Percentiles rank a stretch among this genome's conserved stretches.
Evolutionary conservation across 2,329 filamentous ascomycete genomes (phyloP).

Genomic region (Trichoderma hamatum): DNA sequence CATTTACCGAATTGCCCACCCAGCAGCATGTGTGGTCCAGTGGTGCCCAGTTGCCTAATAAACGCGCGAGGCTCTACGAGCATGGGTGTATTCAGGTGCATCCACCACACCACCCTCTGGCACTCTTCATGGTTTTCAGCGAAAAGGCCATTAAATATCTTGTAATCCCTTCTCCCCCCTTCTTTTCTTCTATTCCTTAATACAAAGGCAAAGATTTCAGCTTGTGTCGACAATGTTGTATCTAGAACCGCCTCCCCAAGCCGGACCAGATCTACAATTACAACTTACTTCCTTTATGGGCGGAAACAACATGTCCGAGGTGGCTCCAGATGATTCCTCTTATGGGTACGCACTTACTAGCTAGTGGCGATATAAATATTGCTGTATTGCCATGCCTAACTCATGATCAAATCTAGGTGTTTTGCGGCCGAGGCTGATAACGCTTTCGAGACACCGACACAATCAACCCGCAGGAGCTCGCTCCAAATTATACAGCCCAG

Average conservation of each 20-base stretch:
- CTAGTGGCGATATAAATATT: background rate
- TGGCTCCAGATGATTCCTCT: background rate
- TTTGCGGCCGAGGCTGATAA: background rate
- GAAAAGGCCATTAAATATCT: background rate
- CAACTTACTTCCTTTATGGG: background rate
- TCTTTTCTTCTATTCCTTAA: background rate
- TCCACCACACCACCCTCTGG: background rate
- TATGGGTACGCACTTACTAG: conserved; percentile 20
- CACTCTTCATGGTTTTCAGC: background rate
- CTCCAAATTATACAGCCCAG: background rate
- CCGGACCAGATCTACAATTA: background rate
- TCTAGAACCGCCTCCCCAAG: background rate
- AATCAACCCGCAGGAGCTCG: background rate
- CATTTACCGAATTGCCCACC: conserved; percentile 7
- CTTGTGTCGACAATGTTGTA: background rate
- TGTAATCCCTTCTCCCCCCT: background rate
- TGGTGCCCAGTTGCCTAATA: conserved; percentile 6
- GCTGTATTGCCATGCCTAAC: background rate
- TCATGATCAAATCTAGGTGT: background rate
- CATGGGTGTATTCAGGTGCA: conserved; percentile 6
- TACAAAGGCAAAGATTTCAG: background rate
- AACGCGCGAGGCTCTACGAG: conserved; percentile 9
- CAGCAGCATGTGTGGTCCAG: background rate
- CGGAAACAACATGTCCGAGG: background rate
- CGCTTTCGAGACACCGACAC: background rate